Evolutionary conservation across 257 asterid species (phyloP), one percentile per base, ranked within the genome.

Genomic region (Penstemon newberryi): DNA sequence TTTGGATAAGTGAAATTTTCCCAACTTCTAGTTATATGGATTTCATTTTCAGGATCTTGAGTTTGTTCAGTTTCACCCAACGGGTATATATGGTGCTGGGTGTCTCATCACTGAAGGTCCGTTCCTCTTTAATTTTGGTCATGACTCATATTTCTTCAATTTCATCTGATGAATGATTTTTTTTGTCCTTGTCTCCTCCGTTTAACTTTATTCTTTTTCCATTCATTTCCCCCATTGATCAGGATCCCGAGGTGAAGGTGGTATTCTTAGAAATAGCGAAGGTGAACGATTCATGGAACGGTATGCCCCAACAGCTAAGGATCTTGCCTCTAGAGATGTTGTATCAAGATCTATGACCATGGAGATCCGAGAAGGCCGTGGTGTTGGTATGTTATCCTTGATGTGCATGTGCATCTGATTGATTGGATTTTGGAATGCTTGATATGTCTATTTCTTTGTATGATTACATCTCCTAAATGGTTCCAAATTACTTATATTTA

Each of bases 201-300:
- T 0, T 57, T 51, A 60, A 18, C 39, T 42, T 62, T 61, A 44
- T 7, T 75, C n/a, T 56, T 56, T n/a, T 50, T 63, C 66, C 45
- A 38, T 59, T 55, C 51, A 46, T 72, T 69, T 69, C 41, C 43
- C 33, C 59, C 72, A 57, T 65, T 25, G 61, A 53, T 18, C 81
- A 90, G 98, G 98, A 54, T 93, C 98, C 66, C 93, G 98, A 72
- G 99, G 99, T 77, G 99, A 93, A 86, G 99, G 99, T 78, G 99
- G 99, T 57, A 88, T 90, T 69, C 96, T 93, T 66, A 87, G 97
- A 81, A 93, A 93, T 70, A 90, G 97, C 63, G 99, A 93, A 79
- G 99, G 99, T 66, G 99, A 93, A 85, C 82, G 99, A 67, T 93
- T 93, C 87, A 93, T 93, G 99, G 99, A 90, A 76, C 86, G 99